phyloP scores from a whole-genome alignment of 1,139 yeast genomes.

The Saccharomycopsis hybrid region DNA sequence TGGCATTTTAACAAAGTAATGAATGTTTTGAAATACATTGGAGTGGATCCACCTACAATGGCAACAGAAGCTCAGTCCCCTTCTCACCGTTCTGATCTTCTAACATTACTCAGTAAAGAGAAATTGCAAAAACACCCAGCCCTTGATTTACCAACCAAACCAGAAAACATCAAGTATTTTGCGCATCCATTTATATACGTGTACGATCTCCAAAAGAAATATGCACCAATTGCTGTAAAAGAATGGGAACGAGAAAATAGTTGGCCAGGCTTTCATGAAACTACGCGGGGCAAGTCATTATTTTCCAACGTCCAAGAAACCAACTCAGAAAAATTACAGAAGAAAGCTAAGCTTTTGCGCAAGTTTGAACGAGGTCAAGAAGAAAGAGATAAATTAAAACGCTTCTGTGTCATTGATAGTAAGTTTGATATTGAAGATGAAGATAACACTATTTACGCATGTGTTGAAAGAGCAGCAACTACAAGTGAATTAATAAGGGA shows the following conservation, averaged over 20 bases:
- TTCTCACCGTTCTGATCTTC: conserved; percentile 33
- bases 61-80: not conserved
- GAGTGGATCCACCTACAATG: conserved; percentile 31
- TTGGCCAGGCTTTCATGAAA: conserved; percentile 28
- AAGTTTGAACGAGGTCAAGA: too few relatives aligned
- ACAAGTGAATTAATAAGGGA: not conserved
- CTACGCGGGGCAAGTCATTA: conserved; percentile 31
- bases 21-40: conserved; percentile 47
- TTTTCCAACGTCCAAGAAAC: conserved; percentile 3
- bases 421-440: conserved; percentile 12
- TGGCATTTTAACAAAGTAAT: conserved; percentile 57
- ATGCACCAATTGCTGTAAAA: conserved; percentile 49
- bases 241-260: conserved; percentile 38
- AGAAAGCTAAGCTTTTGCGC: not conserved
- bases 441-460: conserved; percentile 6
- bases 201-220: conserved; percentile 47
- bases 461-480: conserved; percentile 8
- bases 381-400: not conserved
- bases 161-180: conserved; percentile 50
- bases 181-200: conserved; percentile 40
- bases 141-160: too few relatives aligned
- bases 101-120: conserved; percentile 47
- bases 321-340: not conserved
- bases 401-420: not conserved
- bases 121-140: conserved; percentile 40